Evolutionary conservation across 345 rosid genomes (phyloP), one percentile per base, ranked within the genome.

Genomic region (Salix purpurea): DNA sequence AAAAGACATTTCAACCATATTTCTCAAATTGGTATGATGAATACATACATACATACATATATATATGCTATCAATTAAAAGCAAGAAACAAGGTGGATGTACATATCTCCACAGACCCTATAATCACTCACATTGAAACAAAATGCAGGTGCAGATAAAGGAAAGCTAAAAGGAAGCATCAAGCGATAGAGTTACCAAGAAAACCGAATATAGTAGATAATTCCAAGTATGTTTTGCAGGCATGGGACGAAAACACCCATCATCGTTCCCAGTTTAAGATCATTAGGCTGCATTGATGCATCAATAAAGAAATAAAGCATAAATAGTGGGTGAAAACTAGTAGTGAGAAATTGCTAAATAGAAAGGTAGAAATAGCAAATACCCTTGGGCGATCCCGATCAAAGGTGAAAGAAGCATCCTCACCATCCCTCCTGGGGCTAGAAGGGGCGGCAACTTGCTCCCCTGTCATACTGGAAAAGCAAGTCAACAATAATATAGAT

Each of bases 231-330:
- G 87, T 90, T 96, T 86, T 96, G 99, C 87, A 96, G 80, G 88
- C 99, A 96, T 34, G 99, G 99, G 70, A 96, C 84, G 67, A 96
- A 96, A 71, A 96, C 99, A 75, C 99, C 99, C 98, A 96, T 96
- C 97, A 96, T 44, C 37, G 99, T 96, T 46, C 98, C 97, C 87
- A 94, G 74, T 90, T 96, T 94, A 78, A 87, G 78, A 65, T 85
- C 92, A 69, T 81, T 76, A 69, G 85, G 81, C 98, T 96, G 94
- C 91, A 88, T 67, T 58, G 64, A 60, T 66, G 79, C 75, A 82
- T 48, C 36, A 60, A 64, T 74, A 21, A 71, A 39, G 28, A 78
- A 84, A 68, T 72, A 39, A 71, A 73, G 69, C 71, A 86, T 56
- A 78, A 83, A 67, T 26, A 26, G 21, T 65, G 69, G 16, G 80